Conservation (phyloP, 352 stramenopile species). For the Ochromonadaceae sp. region DNA sequence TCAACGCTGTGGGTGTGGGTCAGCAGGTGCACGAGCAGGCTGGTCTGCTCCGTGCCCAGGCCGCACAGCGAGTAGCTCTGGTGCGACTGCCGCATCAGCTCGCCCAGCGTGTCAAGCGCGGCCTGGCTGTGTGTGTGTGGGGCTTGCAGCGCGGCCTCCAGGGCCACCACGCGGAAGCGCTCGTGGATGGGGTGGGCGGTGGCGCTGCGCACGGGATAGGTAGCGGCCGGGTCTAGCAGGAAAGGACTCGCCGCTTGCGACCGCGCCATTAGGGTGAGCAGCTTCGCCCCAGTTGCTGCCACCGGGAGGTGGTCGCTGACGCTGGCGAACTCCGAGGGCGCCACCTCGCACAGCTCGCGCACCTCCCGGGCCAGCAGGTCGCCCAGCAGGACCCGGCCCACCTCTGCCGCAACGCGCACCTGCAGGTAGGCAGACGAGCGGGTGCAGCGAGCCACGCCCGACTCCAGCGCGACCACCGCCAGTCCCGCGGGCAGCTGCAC, state of each 20-base stretch:
- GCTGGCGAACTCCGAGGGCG: background rate
- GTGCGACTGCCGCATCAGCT: background rate
- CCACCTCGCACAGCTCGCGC: background rate
- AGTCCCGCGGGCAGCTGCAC: background rate
- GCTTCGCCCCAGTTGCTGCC: too few species aligned
- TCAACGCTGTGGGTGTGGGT: too few species aligned
- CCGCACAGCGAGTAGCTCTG: background rate
- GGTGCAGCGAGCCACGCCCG: background rate
- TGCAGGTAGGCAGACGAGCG: background rate
- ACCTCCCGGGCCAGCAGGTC: background rate
- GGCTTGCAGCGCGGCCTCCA: background rate
- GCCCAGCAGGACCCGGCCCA: background rate
- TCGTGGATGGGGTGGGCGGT: background rate
- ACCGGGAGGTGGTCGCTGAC: background rate
- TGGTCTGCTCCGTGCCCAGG: background rate
- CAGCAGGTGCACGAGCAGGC: background rate
- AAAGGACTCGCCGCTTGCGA: background rate
- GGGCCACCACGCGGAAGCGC: background rate
- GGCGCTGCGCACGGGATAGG: background rate
- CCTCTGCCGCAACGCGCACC: background rate
- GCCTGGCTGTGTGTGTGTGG: too few species aligned
- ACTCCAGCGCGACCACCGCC: background rate
- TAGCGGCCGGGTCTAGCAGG: background rate
- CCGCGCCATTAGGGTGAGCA: too few species aligned
- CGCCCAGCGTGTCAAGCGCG: too few species aligned